phyloP scores from a whole-genome alignment of 176 grass and related monocot species.

The Carex myosuroides region DNA sequence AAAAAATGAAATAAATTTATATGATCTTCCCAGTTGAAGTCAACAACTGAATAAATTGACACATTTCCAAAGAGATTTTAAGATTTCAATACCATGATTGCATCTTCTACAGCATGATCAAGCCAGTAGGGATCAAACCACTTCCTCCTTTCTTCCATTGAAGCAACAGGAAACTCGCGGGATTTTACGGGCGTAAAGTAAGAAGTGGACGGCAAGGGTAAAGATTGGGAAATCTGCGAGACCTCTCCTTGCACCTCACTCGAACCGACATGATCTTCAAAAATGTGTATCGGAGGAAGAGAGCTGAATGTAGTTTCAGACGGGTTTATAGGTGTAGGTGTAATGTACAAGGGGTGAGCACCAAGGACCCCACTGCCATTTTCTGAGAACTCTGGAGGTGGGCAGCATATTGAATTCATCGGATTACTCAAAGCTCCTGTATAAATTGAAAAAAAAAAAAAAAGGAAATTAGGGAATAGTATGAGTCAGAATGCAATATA shows the following conservation, averaged over 20 bases:
- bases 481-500: neutral
- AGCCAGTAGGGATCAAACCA: slow-evolving; percentile 67
- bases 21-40: neutral
- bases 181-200: neutral
- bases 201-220: slow-evolving; percentile 40
- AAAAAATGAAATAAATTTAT: neutral
- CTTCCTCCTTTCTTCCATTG: slow-evolving; percentile 10
- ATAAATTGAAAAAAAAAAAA: slow-evolving; percentile 3
- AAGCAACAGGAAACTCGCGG: neutral
- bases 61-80: neutral
- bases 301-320: slow-evolving; percentile 46
- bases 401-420: neutral
- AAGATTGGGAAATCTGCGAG: slow-evolving; percentile 41
- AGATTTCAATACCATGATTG: slow-evolving; percentile 49
- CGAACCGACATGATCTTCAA: neutral
- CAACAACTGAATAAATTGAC: neutral
- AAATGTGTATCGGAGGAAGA: slow-evolving; percentile 47
- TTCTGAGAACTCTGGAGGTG: neutral
- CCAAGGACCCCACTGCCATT: slow-evolving; percentile 26
- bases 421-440: slow-evolving; percentile 22
- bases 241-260: slow-evolving; percentile 13
- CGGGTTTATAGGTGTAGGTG: neutral
- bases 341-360: neutral
- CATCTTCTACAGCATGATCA: slow-evolving; percentile 50
- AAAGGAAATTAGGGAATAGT: neutral